A percentile compares a stretch with the other conserved stretches of the same genome.
Evolutionary conservation across 148 eudicot species (phyloP).

Genomic region (Fagopyrum homotropicum): DNA sequence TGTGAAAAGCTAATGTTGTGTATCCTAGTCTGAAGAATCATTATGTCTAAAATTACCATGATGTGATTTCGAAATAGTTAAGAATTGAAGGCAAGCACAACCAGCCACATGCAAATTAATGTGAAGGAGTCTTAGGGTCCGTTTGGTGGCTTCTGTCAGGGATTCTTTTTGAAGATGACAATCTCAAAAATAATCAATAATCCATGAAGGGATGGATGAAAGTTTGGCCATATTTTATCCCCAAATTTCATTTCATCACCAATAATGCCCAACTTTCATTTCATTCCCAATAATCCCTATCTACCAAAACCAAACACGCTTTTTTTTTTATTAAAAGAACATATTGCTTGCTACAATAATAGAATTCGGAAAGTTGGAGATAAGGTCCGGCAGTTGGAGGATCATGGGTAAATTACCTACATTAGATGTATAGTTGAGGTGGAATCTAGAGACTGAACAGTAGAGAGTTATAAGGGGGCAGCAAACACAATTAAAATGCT

Average conservation of each 20-base stretch:
- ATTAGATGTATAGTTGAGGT: neutral
- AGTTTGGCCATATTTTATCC: too few relatives aligned
- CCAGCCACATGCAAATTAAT: neutral
- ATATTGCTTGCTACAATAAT: neutral
- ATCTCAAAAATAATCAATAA: too few relatives aligned
- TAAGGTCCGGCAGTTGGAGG: neutral
- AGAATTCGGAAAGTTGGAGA: neutral
- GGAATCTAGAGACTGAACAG: neutral
- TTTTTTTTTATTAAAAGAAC: too few relatives aligned
- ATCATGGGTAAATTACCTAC: neutral
- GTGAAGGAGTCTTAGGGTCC: neutral
- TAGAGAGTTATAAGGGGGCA: neutral
- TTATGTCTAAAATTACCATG: neutral
- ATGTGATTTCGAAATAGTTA: neutral
- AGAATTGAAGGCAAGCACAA: neutral
- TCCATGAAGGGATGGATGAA: too few relatives aligned
- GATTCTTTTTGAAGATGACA: too few relatives aligned
- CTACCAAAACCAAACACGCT: too few relatives aligned
- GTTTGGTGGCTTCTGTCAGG: too few relatives aligned
- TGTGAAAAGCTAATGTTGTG: neutral
- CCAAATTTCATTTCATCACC: too few relatives aligned
- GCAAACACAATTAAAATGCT: neutral
- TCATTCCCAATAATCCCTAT: too few relatives aligned
- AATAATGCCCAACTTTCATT: too few relatives aligned
- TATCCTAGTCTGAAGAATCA: neutral